A percentile compares a stretch with the other conserved stretches of the same genome.
phyloP scores from a whole-genome alignment of 257 asterid genomes.

The Jasminum sambac region DNA sequence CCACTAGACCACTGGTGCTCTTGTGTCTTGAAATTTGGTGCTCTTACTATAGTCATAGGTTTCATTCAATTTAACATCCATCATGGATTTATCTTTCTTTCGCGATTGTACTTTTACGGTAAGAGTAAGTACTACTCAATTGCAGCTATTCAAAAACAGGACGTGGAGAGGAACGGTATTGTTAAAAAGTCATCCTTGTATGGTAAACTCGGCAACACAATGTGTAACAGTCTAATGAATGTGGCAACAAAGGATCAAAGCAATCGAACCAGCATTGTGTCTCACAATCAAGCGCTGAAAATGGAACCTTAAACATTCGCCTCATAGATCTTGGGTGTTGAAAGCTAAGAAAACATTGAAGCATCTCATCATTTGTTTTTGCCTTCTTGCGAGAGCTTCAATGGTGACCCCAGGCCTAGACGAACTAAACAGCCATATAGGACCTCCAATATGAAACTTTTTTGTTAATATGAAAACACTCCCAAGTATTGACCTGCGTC shows the following conservation, averaged over 20 bases:
- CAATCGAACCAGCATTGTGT: neutral
- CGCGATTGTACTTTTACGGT: no score
- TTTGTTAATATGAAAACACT: no score
- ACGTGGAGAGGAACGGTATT: no score
- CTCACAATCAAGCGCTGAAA: neutral
- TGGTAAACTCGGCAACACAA: neutral
- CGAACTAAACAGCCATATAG: no score
- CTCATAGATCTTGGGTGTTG: neutral
- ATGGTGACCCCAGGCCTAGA: neutral
- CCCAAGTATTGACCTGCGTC: neutral
- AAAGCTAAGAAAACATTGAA: neutral
- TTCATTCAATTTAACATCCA: no score
- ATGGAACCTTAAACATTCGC: neutral
- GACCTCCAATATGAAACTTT: no score
- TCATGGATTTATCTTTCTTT: no score
- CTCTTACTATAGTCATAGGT: no score
- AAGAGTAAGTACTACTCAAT: no score
- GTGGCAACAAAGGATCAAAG: no score
- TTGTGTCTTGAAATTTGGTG: no score
- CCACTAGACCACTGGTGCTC: constrained; percentile 65
- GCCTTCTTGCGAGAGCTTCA: neutral
- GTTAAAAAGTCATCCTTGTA: neutral
- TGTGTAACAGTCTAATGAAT: neutral
- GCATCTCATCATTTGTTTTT: neutral
- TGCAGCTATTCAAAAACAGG: no score